phyloP scores from a whole-genome alignment of 345 rosid species.

The Geranium rotundifolium region DNA sequence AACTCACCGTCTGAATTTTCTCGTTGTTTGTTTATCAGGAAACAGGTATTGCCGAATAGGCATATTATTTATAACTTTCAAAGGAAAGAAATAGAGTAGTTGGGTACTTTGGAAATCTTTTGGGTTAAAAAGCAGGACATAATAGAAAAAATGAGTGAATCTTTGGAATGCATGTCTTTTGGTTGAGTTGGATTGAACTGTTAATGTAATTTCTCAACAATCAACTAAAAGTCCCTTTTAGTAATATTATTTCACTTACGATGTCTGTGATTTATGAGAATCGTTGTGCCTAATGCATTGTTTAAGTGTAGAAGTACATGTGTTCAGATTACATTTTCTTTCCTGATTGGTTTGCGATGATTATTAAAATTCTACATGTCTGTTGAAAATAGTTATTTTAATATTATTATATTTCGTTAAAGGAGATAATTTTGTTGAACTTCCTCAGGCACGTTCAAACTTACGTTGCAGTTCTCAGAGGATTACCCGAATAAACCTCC shows the following conservation, averaged over 20 bases:
- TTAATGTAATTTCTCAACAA: neutral
- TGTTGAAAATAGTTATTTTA: no score
- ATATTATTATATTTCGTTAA: neutral
- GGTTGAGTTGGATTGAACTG: neutral
- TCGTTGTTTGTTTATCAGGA: neutral
- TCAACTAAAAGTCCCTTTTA: neutral
- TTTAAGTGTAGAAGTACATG: neutral
- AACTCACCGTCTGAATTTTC: no score
- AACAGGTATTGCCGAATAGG: neutral
- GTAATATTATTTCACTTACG: neutral
- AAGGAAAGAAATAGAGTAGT: neutral
- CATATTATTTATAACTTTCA: no score
- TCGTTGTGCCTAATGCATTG: neutral
- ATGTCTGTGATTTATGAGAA: no score
- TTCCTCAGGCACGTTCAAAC: slow-evolving; percentile 43
- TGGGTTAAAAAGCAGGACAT: neutral
- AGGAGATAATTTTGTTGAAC: neutral
- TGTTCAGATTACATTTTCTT: neutral
- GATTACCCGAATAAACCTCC: slow-evolving; percentile 59
- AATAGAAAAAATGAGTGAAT: neutral
- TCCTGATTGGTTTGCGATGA: neutral
- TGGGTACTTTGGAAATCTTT: neutral
- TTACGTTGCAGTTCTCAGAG: slow-evolving; percentile 45
- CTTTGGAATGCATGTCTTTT: neutral
- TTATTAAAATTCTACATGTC: neutral